A percentile compares a stretch with the other conserved stretches of the same genome.
phyloP scores from a whole-genome alignment of 2,329 filamentous ascomycete genomes.

The Alternaria dauci region DNA sequence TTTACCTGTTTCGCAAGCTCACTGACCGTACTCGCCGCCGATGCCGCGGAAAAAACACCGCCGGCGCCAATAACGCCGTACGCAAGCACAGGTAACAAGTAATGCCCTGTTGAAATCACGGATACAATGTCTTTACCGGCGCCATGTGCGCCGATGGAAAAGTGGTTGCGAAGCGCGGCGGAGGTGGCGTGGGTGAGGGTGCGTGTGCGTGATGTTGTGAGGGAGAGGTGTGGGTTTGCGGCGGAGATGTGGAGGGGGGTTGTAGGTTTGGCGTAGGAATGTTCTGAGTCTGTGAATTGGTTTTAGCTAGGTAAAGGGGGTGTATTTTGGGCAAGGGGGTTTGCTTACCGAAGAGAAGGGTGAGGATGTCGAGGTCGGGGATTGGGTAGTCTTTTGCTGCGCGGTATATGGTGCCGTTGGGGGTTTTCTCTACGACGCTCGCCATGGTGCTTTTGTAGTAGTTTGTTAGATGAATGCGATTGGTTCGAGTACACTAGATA shows the following conservation, averaged over 20 bases:
- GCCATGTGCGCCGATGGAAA: conserved; percentile 61
- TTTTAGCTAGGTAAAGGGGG: too few species aligned
- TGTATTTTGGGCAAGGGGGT: too few species aligned
- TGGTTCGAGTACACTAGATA: neutral
- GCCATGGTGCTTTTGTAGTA: conserved; percentile 29
- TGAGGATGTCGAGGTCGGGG: conserved; percentile 53
- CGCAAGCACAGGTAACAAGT: conserved; percentile 62
- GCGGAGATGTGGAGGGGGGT: conserved; percentile 67
- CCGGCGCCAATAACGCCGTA: conserved; percentile 67
- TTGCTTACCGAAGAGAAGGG: conserved; percentile 52
- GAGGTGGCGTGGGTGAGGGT: conserved; percentile 62
- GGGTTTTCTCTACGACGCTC: conserved; percentile 45
- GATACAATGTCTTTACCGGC: conserved; percentile 62
- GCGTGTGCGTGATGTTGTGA: conserved; percentile 61
- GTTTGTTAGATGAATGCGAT: neutral
- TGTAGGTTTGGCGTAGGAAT: conserved; percentile 55
- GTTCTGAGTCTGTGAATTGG: conserved; percentile 32
- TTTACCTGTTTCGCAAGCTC: conserved; percentile 62
- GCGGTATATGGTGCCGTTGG: conserved; percentile 42
- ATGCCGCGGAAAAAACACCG: conserved; percentile 66
- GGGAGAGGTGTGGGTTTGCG: conserved; percentile 62
- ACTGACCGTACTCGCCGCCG: conserved; percentile 58
- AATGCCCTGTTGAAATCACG: conserved; percentile 65
- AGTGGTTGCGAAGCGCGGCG: conserved; percentile 63
- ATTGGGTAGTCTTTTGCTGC: conserved; percentile 44